Conservation (phyloP, 23 red algal species). For the Gracilaria gracilis region DNA sequence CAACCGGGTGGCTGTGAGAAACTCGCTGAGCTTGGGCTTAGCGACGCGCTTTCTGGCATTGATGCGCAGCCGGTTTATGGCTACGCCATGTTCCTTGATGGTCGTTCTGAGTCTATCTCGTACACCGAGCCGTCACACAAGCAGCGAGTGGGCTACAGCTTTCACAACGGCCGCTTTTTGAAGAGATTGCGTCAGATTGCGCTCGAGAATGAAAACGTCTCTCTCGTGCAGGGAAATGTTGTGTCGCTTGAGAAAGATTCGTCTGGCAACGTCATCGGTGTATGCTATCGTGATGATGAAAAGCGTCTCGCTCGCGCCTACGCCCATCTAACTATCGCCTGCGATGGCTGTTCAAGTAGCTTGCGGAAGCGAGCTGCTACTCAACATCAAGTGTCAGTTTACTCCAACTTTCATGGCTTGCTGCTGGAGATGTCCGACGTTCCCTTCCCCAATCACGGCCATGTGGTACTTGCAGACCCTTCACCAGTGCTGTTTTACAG, state of each 20-base stretch:
- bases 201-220: conserved; percentile 44
- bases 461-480: conserved; percentile 93
- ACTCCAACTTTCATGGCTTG: conserved; percentile 92
- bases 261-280: conserved; percentile 70
- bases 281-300: conserved; percentile 58
- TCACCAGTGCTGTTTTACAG: conserved; percentile 96
- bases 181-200: conserved; percentile 86
- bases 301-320: conserved; percentile 15
- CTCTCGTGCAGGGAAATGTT: conserved; percentile 89
- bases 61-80: conserved; percentile 91
- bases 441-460: conserved; percentile 94
- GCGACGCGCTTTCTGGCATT: conserved; percentile 80
- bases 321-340: conserved; percentile 93
- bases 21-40: conserved; percentile 76
- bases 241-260: conserved; percentile 45
- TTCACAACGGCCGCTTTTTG: conserved; percentile 98
- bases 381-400: conserved; percentile 65
- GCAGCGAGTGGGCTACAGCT: conserved; percentile 66
- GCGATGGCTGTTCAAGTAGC: conserved; percentile 92
- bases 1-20: conserved; percentile 89
- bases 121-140: conserved; percentile 55
- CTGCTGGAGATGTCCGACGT: conserved; percentile 69
- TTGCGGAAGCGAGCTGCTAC: conserved; percentile 76
- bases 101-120: conserved; percentile 61
- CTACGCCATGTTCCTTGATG: conserved; percentile 93